A percentile compares a stretch with the other conserved stretches of the same genome.
Conservation (phyloP, 352 stramenopile species). For the Phytophthora fragariae region DNA sequence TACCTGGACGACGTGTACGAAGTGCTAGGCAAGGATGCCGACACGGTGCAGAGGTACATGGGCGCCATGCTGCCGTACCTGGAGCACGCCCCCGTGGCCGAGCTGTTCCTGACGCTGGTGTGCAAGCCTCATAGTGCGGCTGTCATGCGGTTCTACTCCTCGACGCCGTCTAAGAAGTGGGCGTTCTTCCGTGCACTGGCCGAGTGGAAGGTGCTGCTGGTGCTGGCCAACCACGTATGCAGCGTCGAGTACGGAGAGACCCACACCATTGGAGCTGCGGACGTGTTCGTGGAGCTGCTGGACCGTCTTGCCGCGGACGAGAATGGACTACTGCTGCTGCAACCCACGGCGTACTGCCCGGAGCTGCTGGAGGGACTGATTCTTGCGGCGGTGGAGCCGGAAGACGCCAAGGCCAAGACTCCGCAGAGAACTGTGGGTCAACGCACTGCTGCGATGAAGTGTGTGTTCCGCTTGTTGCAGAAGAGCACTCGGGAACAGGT, state of each 20-base stretch:
- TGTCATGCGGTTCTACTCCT: constrained; percentile 73
- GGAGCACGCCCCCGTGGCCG: constrained; percentile 83
- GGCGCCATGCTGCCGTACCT: constrained; percentile 86
- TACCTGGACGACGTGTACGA: constrained; percentile 92
- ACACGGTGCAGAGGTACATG: constrained; percentile 82
- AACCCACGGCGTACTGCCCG: constrained; percentile 83
- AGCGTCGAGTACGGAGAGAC: constrained; percentile 63
- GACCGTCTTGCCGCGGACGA: constrained; percentile 89
- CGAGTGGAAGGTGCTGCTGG: constrained; percentile 90
- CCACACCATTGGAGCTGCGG: constrained; percentile 83
- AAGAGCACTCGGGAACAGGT: constrained; percentile 82
- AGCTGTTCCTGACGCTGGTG: constrained; percentile 89
- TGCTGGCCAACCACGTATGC: constrained; percentile 85
- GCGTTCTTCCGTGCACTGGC: constrained; percentile 86
- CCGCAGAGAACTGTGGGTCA: constrained; percentile 56
- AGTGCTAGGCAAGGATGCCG: constrained; percentile 67
- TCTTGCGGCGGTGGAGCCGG: constrained; percentile 52
- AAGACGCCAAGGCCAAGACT: constrained; percentile 38
- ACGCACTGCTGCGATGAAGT: constrained; percentile 87
- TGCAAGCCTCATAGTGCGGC: constrained; percentile 85
- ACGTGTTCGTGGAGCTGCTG: constrained; percentile 90
- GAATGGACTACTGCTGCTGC: constrained; percentile 89
- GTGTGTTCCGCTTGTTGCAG: constrained; percentile 78
- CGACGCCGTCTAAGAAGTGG: constrained; percentile 86
- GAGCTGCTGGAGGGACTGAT: constrained; percentile 89